Percentiles rank a stretch among this genome's conserved stretches.
phyloP scores from a whole-genome alignment of 768 basidiomycete species.

The Pilatotrama ljubarskyi region DNA sequence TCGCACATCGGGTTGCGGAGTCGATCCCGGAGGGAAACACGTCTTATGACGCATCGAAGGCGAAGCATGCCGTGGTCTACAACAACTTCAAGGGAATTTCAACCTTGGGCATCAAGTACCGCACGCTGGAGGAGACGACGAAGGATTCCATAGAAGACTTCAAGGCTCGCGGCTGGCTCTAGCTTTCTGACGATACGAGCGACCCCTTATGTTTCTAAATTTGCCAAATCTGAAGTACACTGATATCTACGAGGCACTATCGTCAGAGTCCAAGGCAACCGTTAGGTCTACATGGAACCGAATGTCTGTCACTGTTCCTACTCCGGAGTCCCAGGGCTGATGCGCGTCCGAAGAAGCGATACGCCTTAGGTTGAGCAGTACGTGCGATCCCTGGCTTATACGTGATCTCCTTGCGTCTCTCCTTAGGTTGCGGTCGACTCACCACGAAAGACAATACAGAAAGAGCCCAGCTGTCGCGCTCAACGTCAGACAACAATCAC shows the following conservation, averaged over 20 bases:
- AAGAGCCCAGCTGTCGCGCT: constrained; percentile 7
- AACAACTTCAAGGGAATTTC: constrained; percentile 37
- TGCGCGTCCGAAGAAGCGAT: not conserved
- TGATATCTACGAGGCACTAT: too few species aligned
- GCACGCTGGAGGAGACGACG: constrained; percentile 39
- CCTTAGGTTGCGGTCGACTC: not conserved
- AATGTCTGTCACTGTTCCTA: not conserved
- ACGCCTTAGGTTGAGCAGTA: constrained; percentile 14
- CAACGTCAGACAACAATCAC: not conserved
- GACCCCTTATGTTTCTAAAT: too few species aligned
- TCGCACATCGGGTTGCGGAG: not conserved
- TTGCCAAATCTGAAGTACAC: too few species aligned
- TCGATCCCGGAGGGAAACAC: constrained; percentile 11
- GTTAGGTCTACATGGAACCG: too few species aligned
- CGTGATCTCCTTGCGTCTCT: not conserved
- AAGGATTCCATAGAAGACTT: constrained; percentile 44
- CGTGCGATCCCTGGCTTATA: not conserved
- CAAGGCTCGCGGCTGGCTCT: constrained; percentile 41
- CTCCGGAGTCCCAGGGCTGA: not conserved
- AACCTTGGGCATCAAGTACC: constrained; percentile 45
- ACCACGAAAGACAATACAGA: constrained; percentile 11
- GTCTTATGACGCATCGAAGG: constrained; percentile 23
- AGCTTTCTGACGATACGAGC: not conserved
- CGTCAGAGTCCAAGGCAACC: too few species aligned
- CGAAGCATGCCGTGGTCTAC: constrained; percentile 31